Evolutionary conservation across 2,329 filamentous ascomycete species (phyloP).

Genomic region (Colletotrichum aenigma): DNA sequence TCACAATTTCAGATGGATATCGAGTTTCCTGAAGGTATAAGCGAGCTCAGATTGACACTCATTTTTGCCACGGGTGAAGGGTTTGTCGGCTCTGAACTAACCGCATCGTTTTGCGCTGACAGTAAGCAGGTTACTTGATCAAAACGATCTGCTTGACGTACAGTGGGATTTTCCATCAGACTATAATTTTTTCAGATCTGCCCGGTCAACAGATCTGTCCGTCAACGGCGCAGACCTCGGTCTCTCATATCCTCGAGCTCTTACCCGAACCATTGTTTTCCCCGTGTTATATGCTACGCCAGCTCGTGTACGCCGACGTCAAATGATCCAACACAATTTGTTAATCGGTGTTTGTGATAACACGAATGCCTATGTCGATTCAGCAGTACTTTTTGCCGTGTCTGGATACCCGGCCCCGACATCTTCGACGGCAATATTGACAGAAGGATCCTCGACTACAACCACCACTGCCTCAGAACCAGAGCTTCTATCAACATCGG

Average conservation of each 20-base stretch:
- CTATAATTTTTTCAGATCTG: too few relatives aligned
- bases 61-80: not conserved
- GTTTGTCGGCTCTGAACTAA: not conserved
- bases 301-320: too few relatives aligned
- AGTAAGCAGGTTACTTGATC: not conserved
- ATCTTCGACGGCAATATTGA: not conserved
- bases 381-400: not conserved
- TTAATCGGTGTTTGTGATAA: accelerated
- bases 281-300: too few relatives aligned
- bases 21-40: accelerated
- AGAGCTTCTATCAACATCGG: not conserved
- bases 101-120: not conserved
- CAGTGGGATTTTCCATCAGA: too few relatives aligned
- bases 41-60: not conserved
- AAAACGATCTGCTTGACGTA: too few relatives aligned
- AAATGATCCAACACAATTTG: too few relatives aligned
- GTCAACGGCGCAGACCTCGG: not conserved
- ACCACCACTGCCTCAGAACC: not conserved
- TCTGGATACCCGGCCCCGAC: not conserved
- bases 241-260: not conserved
- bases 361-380: not conserved
- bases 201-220: too few relatives aligned
- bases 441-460: too few relatives aligned
- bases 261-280: not conserved
- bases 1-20: too few relatives aligned